Base-by-base conservation (phyloP, 805 yeast species). In the Scheffersomyces coipomensis region DNA sequence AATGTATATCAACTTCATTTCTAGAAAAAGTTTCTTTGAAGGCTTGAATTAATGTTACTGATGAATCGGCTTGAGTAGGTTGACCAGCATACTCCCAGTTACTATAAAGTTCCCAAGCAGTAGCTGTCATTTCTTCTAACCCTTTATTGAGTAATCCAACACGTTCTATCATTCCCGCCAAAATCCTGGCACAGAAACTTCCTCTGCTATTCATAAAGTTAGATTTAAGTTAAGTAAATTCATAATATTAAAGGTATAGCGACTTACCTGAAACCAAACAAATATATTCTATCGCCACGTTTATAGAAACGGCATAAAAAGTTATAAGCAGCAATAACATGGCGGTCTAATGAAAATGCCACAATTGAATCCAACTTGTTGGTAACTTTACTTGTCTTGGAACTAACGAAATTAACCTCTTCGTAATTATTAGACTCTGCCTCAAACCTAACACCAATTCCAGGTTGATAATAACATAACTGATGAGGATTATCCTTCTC, bases 401-500 rank as follows among this genome's bases (percentile, higher is more conserved):
- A 29, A 13, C 36, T 33, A 4, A 48, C 19, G 15, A 54, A 38
- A 2, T 51, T 58, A 5, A 48, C 44, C 6, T 54, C 58, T 4
- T 38, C 34, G 7, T 56, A 37, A n/a, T 50, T 44, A n/a, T 43
- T 46, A 18, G 58, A 53, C 9, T 73, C 75, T 9, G 73, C 65
- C 13, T 64, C 57, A 44, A 78, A 72, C 3, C 68, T 60, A 9
- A 76, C 72, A 1, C 88, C 88, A 19, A 83, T 72, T 0, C 88
- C 88, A 1, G 87, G 83, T 49, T 81, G 86, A 49, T 81, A 81
- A 49, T 81, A 81, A 49, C 85, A 80, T 27, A 76, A 45, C 47
- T 80, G 85, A 4, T 40, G 35, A 2, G 62, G 52, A 18, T 61
- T 56, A 32, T 66, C 68, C 41, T 73, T 76, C 11, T 75, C 79